Evolutionary conservation across 2,329 filamentous ascomycete genomes (phyloP), one percentile per base, ranked within the genome.

Genomic region (Ophiostoma fasciatum): DNA sequence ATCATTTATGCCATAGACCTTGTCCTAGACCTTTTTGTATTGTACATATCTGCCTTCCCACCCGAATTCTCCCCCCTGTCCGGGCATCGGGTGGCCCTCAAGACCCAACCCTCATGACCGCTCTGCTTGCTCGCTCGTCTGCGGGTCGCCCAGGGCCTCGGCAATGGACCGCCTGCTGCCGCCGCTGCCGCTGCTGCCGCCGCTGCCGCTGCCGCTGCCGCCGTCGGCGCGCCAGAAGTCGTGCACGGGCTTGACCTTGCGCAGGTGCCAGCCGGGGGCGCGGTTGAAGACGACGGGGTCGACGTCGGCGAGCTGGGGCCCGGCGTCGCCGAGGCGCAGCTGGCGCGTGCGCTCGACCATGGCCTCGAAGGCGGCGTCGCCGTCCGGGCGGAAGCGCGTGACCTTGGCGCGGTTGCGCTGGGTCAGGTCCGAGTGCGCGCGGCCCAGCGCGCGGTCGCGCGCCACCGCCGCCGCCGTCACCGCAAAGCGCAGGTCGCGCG

Each of bases 401-500:
- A 92, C 83, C 61, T 96, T 96, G 45, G 67, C 64, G 31, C 88
- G 68, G 60, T 96, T 96, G 51, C 71, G 66, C 38, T 65, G 62
- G 23, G 88, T 94, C 48, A 90, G 63, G 22, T 81, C 68, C 46
- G 74, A 80, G 49, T 82, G 61, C 3, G 62, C 54, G 35, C 71
- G 64, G 27, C 74, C 67, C 12, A 74, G 55, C 32, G 56, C 51
- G 38, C 65, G 59, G 50, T 75, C 68, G 18, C 75, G 68, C 29
- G 82, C 83, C 7, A 96, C 67, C 0, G 83, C 78, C 48, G 80
- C 81, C 19, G 90, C 90, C 3, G 87, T 94, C 71, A 96, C 77
- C 50, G 84, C 83, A 61, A 94, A 94, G 23, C 87, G 81, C 64
- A 94, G 82, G 59, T 98, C 90, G 55, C 78, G 81, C 23, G 85